Percentiles rank a stretch among this genome's conserved stretches.
phyloP scores from a whole-genome alignment of 345 rosid genomes.

The Rhizophora apiculata region DNA sequence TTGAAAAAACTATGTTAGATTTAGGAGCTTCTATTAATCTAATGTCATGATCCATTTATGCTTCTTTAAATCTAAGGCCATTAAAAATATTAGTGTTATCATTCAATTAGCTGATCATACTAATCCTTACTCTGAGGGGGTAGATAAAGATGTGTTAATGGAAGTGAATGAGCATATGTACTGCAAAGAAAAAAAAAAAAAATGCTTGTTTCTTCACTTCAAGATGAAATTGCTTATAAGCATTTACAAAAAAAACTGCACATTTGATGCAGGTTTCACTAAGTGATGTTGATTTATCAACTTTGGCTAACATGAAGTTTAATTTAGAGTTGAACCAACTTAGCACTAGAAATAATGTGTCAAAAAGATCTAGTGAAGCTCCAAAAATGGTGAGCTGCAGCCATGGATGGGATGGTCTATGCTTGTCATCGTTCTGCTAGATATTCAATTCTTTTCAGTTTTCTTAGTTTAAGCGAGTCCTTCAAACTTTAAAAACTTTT shows the following conservation, averaged over 20 bases:
- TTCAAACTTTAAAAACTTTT: not conserved
- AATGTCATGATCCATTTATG: no score
- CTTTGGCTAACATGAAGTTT: constrained; percentile 71
- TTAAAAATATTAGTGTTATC: no score
- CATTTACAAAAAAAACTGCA: not conserved
- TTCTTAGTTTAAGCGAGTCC: not conserved
- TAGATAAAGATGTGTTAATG: no score
- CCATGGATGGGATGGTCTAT: not conserved
- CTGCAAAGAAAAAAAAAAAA: no score
- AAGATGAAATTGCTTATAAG: no score
- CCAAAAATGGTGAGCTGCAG: constrained; percentile 41
- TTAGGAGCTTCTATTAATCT: no score
- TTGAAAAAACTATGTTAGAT: no score
- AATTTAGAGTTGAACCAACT: constrained; percentile 55
- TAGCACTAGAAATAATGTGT: constrained; percentile 22
- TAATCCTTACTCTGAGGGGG: no score
- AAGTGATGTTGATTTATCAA: constrained; percentile 67
- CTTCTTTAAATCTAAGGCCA: no score
- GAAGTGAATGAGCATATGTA: no score
- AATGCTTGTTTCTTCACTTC: no score
- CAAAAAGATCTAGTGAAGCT: constrained; percentile 24
- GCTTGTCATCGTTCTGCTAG: constrained; percentile 5
- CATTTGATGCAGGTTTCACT: constrained; percentile 54
- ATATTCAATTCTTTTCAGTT: not conserved
- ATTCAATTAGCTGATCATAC: no score